Evolutionary conservation across 129 eudicot genomes (phyloP), one percentile per base, ranked within the genome.

Genomic region (Kitagawia praeruptora): DNA sequence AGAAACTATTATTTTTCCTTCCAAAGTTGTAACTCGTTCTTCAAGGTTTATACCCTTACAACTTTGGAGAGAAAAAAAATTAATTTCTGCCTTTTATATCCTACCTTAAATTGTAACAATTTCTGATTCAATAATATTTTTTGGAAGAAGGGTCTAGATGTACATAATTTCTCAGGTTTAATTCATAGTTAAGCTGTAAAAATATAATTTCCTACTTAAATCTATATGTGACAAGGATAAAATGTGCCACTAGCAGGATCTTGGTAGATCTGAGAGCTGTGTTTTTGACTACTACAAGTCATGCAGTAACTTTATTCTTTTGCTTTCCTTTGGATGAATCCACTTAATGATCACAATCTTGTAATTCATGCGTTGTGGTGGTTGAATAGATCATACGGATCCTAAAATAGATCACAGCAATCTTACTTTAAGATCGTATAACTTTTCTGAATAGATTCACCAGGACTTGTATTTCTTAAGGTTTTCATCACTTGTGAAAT

Each of bases 401-500:
- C 76, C 49, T 64, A 42, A 25, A 61, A 58, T 23, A 37, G 70
- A 63, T 63, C 51, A 66, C 49, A 75, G 42, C 75, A 61, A 41
- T 75, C 80, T 66, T 75, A 28, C 76, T 81, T 81, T 81, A 47
- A 46, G 64, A 37, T 81, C 38, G 69, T 49, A 42, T 75, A 12
- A 45, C 48, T 63, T 34, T 37, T 58, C 8, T 67, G 49, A 28
- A 58, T 23, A 40, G 72, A 81, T 71, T 81, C 70, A 61, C 69
- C 23, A 21, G 39, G 18, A 66, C 75, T 7, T 2, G 31, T 56
- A 47, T 67, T 58, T 27, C 75, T 56, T 42, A 53, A 61, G 23
- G 75, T 28, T 79, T 79, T 79, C 42, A 19, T 12, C 41, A 27
- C 38, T 31, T 44, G 48, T 58, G 64, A 15, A 63, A 56, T 37